Evolutionary conservation across 2,329 filamentous ascomycete species (phyloP).

Genomic region (Arthrobotrys conoides): DNA sequence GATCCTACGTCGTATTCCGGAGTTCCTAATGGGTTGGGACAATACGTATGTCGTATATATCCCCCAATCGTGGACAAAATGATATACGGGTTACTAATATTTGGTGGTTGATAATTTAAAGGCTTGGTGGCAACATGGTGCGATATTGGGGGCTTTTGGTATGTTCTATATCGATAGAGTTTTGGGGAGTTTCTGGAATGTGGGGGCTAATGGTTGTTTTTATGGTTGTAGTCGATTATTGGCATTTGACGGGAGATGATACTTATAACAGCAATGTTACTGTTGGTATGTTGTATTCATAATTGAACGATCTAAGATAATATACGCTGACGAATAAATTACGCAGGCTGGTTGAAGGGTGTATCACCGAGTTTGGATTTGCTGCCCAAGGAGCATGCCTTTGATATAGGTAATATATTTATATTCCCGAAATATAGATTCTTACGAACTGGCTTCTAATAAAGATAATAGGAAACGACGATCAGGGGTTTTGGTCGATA

Average conservation of each 20-base stretch:
- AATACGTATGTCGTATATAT: constrained; percentile 17
- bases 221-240: constrained; percentile 77
- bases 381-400: constrained; percentile 30
- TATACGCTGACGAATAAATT: constrained; percentile 68
- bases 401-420: constrained; percentile 32
- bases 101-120: background rate
- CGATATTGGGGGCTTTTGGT: constrained; percentile 42
- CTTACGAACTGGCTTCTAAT: too few species aligned
- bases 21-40: constrained; percentile 25
- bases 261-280: constrained; percentile 78
- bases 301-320: too few species aligned
- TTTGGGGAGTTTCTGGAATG: background rate
- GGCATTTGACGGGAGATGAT: constrained; percentile 82
- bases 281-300: constrained; percentile 74
- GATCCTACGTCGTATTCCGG: constrained; percentile 44
- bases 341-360: constrained; percentile 79
- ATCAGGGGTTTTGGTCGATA: constrained; percentile 80
- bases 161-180: background rate
- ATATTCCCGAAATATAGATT: too few species aligned
- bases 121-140: constrained; percentile 55
- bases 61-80: too few species aligned
- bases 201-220: background rate
- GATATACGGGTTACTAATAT: background rate
- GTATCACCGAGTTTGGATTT: constrained; percentile 63
- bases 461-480: constrained; percentile 75